Percentiles rank a stretch among this genome's conserved stretches.
Conservation (phyloP, 2,329 filamentous ascomycete species). For the Aspergillus eucalypticola region DNA sequence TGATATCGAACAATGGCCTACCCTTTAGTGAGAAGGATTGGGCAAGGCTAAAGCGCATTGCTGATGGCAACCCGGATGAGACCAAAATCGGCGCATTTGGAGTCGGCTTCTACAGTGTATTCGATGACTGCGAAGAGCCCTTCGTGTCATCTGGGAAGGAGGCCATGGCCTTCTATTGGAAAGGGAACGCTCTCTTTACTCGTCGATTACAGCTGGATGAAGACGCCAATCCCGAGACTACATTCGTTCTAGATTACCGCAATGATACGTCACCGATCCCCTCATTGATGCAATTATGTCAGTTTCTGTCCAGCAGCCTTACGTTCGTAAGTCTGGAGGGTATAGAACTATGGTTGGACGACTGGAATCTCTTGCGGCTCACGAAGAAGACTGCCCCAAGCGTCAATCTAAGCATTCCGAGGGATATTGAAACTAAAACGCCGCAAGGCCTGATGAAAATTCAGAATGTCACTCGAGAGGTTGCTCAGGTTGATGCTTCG, state of each 20-base stretch:
- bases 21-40: conserved; percentile 89
- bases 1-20: conserved; percentile 90
- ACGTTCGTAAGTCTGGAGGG: conserved; percentile 89
- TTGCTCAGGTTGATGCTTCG: conserved; percentile 85
- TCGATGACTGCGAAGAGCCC: conserved; percentile 95
- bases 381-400: conserved; percentile 84
- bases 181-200: conserved; percentile 95
- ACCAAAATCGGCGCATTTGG: conserved; percentile 99
- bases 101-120: conserved; percentile 97
- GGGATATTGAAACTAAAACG: conserved; percentile 77
- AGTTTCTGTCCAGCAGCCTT: conserved; percentile 91
- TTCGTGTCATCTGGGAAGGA: conserved; percentile 91
- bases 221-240: conserved; percentile 69
- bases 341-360: conserved; percentile 88
- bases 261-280: conserved; percentile 85
- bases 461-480: conserved; percentile 74
- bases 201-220: conserved; percentile 74
- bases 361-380: conserved; percentile 76
- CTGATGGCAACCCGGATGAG: conserved; percentile 98
- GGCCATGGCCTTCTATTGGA: conserved; percentile 99
- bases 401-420: conserved; percentile 69
- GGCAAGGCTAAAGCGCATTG: conserved; percentile 90
- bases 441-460: conserved; percentile 89
- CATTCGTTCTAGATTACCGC: conserved; percentile 93
- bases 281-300: conserved; percentile 78